Evolutionary conservation across 768 basidiomycete genomes (phyloP), one percentile per base, ranked within the genome.

Genomic region (Baorangia bicolor): DNA sequence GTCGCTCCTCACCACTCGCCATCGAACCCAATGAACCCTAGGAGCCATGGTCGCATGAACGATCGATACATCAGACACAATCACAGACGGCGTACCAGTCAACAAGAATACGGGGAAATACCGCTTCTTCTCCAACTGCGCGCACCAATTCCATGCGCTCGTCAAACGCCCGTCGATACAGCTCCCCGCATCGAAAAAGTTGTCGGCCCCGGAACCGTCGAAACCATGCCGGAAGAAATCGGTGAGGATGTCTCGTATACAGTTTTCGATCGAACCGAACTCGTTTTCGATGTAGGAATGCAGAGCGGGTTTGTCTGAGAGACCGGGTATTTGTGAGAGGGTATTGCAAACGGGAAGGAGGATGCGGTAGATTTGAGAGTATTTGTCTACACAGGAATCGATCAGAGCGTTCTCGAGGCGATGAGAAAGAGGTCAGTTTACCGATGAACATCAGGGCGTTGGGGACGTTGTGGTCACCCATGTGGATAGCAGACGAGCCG

Each of bases 81-180:
- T 10, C 45, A 21, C 30, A 21, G 47, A 48, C 25, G 18, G 37
- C 47, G 61, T 56, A 90, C 90, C 88, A 43, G 84, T 82, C 49
- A 94, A 74, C 57, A 93, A 73, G 70, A 93, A 93, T 21, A 91
- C 74, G 7, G 81, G 85, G 76, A 92, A 92, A 67, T 84, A 94
- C 46, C 85, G 77, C 74, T 94, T 94, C 77, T 92, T 94, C 77
- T 93, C 92, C 61, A 94, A 70, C 43, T 78, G 79, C 46, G 86
- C 84, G 73, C 92, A 94, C 92, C 92, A 94, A 68, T 94, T 92
- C 92, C 92, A 94, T 5, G 92, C 92, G 69, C 90, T 92, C 30
- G 92, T 94, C 64, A 94, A 71, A 4, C 92, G 80, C 13, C 91
- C 91, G 64, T 93, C 91, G 61, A 93, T 92, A 62, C 81, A 83